Base-by-base conservation (phyloP, 1,284 basidiomycete species). In the Trichosporon inkin region DNA sequence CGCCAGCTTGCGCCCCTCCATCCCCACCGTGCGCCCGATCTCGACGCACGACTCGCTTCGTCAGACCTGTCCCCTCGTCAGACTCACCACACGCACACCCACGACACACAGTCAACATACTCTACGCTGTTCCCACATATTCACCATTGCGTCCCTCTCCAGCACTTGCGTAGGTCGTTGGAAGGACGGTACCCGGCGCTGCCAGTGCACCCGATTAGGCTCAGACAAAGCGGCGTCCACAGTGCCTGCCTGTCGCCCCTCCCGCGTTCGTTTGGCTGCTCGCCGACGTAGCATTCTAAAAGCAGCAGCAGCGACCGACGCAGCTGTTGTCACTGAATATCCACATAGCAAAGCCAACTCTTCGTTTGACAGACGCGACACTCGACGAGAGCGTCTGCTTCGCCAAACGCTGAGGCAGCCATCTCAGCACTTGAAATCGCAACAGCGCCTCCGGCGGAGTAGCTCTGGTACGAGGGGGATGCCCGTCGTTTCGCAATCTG, bases 381-480 rank as follows among this genome's bases (percentile, higher is more conserved):
- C 8, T 32, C 44, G 44, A 14, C 44, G 44, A 32, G 44, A 49
- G 44, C 44, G 44, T 49, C 44, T 49, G 44, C 44, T 28, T 49
- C 44, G 44, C 13, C 44, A 28, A 28, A 49, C 24, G 44, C 44
- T 28, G 44, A 49, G 44, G 44, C 44, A 22, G 44, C 28, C 44
- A 17, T 22, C 41, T 22, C 44, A 49, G 44, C 44, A 49, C 16
- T 24, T 49, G 17, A 49, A 49, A 49, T 32, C 44, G 44, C 44
- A 49, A n/a, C 44, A 49, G 13, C 44, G 44, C 44, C 44, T 49
- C 13, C 22, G 44, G 44, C 44, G 44, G 44, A 49, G 44, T 14
- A 49, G 44, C 44, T 49, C 28, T 49, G 44, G 44, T 28, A 32
- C 44, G 44, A 49, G 44, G 44, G 44, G 44, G 28, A 49, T 49